phyloP scores from a whole-genome alignment of 805 yeast species.

The Candida quercuum region DNA sequence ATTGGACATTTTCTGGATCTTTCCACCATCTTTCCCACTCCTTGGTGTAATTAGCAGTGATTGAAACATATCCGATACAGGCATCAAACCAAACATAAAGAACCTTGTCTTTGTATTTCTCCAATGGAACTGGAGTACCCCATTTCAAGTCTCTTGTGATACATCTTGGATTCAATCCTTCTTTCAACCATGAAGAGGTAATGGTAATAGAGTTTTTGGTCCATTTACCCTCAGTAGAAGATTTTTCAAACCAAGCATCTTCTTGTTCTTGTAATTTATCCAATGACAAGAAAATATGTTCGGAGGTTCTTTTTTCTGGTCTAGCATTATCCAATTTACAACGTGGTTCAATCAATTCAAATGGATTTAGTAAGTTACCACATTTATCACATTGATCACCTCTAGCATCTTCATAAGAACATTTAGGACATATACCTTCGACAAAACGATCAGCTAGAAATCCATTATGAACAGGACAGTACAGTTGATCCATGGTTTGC shows the following conservation, averaged over 20 bases:
- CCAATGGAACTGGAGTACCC: constrained; percentile 98
- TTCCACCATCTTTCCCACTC: constrained; percentile 94
- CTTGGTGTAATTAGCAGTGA: constrained; percentile 85
- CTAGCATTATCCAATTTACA: constrained; percentile 86
- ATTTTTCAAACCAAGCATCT: constrained; percentile 62
- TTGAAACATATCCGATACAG: constrained; percentile 91
- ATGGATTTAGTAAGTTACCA: constrained; percentile 84
- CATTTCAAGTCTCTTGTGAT: constrained; percentile 95
- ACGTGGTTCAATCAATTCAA: constrained; percentile 89
- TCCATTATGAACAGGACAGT: constrained; percentile 85
- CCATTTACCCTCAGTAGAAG: constrained; percentile 79
- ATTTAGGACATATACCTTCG: constrained; percentile 95
- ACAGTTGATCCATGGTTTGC: constrained; percentile 82
- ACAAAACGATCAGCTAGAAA: constrained; percentile 95
- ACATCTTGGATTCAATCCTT: constrained; percentile 90
- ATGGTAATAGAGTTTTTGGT: constrained; percentile 85
- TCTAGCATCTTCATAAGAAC: constrained; percentile 93
- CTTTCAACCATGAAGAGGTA: constrained; percentile 89
- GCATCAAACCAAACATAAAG: constrained; percentile 99
- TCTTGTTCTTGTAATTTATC: constrained; percentile 79
- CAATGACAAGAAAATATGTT: constrained; percentile 78
- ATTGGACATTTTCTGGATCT: constrained; percentile 78
- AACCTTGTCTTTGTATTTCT: constrained; percentile 82
- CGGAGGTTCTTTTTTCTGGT: constrained; percentile 77
- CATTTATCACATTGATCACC: constrained; percentile 99